Conservation (phyloP, 768 basidiomycete genomes). For the Lyophyllum decastes region DNA sequence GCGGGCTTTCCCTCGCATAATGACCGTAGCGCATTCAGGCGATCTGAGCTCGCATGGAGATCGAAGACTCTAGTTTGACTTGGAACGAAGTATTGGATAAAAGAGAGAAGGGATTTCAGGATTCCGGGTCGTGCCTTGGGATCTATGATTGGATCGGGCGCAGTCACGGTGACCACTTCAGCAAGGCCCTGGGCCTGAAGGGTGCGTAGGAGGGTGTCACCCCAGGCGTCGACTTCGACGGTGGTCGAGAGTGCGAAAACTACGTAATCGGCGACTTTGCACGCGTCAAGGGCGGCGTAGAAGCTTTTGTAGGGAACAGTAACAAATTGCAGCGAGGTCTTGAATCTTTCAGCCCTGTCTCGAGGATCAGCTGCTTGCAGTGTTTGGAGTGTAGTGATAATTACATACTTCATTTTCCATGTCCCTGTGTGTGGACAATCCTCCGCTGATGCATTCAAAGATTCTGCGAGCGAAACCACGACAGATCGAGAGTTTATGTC, state of each 20-base stretch:
- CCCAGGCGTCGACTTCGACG: slow-evolving; percentile 82
- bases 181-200: slow-evolving; percentile 92
- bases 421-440: slow-evolving; percentile 54
- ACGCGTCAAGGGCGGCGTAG: slow-evolving; percentile 81
- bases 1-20: slow-evolving; percentile 84
- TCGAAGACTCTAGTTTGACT: slow-evolving; percentile 77
- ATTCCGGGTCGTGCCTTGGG: slow-evolving; percentile 66
- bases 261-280: slow-evolving; percentile 89
- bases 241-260: slow-evolving; percentile 80
- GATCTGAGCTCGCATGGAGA: slow-evolving; percentile 62
- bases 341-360: slow-evolving; percentile 81
- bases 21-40: slow-evolving; percentile 70
- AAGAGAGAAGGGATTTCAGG: slow-evolving; percentile 88
- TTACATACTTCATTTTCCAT: slow-evolving; percentile 64
- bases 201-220: slow-evolving; percentile 84
- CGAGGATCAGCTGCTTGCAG: not conserved
- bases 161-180: slow-evolving; percentile 74
- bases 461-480: slow-evolving; percentile 57
- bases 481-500: slow-evolving; percentile 58
- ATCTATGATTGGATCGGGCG: slow-evolving; percentile 54
- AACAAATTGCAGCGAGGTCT: slow-evolving; percentile 87
- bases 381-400: not conserved
- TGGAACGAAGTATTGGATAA: slow-evolving; percentile 94
- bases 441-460: slow-evolving; percentile 55
- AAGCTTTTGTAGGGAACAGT: slow-evolving; percentile 70